Conservation (phyloP, 1,139 yeast genomes). For the Magnusiomyces sp. region DNA sequence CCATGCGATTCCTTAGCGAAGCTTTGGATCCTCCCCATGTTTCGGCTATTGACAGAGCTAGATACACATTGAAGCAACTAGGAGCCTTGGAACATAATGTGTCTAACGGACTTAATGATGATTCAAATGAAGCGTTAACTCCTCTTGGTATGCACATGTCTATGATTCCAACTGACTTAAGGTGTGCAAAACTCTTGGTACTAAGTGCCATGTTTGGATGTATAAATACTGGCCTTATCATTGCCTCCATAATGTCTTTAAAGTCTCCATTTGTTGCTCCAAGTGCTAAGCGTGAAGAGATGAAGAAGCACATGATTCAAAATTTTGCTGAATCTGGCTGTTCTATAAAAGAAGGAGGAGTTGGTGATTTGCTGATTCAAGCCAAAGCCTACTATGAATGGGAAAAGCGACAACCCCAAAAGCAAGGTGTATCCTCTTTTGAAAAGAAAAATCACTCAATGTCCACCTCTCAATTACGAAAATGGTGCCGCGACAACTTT, state of each 20-base stretch:
- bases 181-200: slow-evolving; percentile 73
- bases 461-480: slow-evolving; percentile 29
- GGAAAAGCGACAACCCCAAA: slow-evolving; percentile 13
- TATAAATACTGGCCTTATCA: slow-evolving; percentile 60
- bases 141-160: slow-evolving; percentile 77
- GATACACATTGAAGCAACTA: slow-evolving; percentile 50
- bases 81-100: slow-evolving; percentile 50
- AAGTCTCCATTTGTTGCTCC: slow-evolving; percentile 66
- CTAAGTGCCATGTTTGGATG: slow-evolving; percentile 79
- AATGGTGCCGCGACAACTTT: slow-evolving; percentile 52
- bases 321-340: slow-evolving; percentile 29
- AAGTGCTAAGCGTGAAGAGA: slow-evolving; percentile 54
- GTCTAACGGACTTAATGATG: slow-evolving; percentile 16
- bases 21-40: slow-evolving; percentile 79
- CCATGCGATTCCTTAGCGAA: slow-evolving; percentile 53
- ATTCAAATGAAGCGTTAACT: slow-evolving; percentile 46
- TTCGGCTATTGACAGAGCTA: slow-evolving; percentile 54
- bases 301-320: slow-evolving; percentile 44
- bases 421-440: too few relatives aligned
- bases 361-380: slow-evolving; percentile 70
- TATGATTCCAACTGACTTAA: slow-evolving; percentile 74
- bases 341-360: slow-evolving; percentile 22
- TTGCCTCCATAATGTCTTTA: slow-evolving; percentile 66
- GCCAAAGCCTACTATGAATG: slow-evolving; percentile 51
- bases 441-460: slow-evolving; percentile 15